Base-by-base conservation (phyloP, 2,329 filamentous ascomycete species). In the Teratosphaeria destructans region DNA sequence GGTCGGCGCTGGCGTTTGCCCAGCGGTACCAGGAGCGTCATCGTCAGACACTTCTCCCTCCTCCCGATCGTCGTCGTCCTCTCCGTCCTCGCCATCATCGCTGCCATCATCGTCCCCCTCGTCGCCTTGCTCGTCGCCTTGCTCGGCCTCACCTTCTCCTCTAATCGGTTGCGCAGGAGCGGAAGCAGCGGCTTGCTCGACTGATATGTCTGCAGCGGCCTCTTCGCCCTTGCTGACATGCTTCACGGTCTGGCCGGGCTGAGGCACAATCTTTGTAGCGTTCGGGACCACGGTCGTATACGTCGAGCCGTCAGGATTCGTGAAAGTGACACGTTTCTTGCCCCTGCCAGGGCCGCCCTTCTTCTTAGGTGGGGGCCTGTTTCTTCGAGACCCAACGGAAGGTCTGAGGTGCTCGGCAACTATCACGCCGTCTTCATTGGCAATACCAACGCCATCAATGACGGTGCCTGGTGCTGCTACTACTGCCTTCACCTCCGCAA, bases 291-390 rank as follows among this genome's bases (percentile, higher is more conserved):
- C 66, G 0, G 73, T 68, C 27, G 73, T 72, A 34, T 76, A 78
- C 26, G 72, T 72, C 34, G 72, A 71, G 35, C 75, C 73, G 27
- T 73, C 79, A 67, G 58, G 77, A 66, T 72, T 72, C 19, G 70
- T 73, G 78, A 85, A 84, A 62, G 81, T 81, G 52, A 85, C 82
- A 71, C 86, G 90, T 74, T 86, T 89, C 80, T 87, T 93, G 63
- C 89, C 89, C 63, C 90, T 84, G 7, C 90, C 90, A 39, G 88
- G 85, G 0, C 89, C 88, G 73, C 89, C 92, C 55, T 76, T 78
- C 62, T 82, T 79, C 78, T 93, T 95, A 72, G 89, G 86, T 72
- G 90, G 91, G 0, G 89, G 89, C 0, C 88, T 87, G 32, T 87
- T 84, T 70, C 86, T 83, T 70, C 79, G 80, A 4, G 78, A 75